Percentiles rank a stretch among this genome's conserved stretches.
Evolutionary conservation across 495 filamentous ascomycete genomes (phyloP).

Genomic region (Penicillium subrubescens): DNA sequence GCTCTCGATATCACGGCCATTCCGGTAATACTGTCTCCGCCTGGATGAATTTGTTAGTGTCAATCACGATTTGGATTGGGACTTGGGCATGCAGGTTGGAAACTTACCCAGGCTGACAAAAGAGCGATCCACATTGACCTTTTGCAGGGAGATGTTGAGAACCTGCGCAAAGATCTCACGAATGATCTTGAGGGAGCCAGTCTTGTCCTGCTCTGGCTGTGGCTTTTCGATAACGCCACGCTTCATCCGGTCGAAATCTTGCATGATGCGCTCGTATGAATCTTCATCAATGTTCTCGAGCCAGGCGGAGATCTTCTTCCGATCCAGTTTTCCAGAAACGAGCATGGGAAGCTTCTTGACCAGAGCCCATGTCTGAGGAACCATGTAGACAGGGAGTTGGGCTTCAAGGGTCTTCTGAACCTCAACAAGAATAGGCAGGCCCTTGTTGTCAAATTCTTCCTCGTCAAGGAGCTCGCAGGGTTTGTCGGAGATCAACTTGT

Average conservation of each 20-base stretch:
- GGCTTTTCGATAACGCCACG: slow-evolving; percentile 30
- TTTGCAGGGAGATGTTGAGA: slow-evolving; percentile 45
- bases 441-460: slow-evolving; percentile 23
- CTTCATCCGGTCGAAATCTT: slow-evolving; percentile 38
- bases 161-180: slow-evolving; percentile 50
- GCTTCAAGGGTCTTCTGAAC: slow-evolving; percentile 41
- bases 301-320: slow-evolving; percentile 49
- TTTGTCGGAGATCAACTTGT: slow-evolving; percentile 34
- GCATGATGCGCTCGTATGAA: slow-evolving; percentile 42
- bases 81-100: neutral
- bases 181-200: slow-evolving; percentile 29
- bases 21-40: slow-evolving; percentile 50
- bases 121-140: slow-evolving; percentile 43
- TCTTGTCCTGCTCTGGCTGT: slow-evolving; percentile 26
- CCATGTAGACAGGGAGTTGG: slow-evolving; percentile 52
- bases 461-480: slow-evolving; percentile 41
- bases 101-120: slow-evolving; percentile 48
- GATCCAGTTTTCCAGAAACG: slow-evolving; percentile 53
- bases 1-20: slow-evolving; percentile 46
- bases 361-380: slow-evolving; percentile 48
- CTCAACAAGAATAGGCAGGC: slow-evolving; percentile 32
- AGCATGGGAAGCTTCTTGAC: slow-evolving; percentile 49
- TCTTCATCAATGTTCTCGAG: slow-evolving; percentile 42
- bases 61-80: slow-evolving; percentile 17
- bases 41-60: slow-evolving; percentile 32